Base-by-base conservation (phyloP, 345 rosid species). In the Chamaenerion angustifolium region DNA sequence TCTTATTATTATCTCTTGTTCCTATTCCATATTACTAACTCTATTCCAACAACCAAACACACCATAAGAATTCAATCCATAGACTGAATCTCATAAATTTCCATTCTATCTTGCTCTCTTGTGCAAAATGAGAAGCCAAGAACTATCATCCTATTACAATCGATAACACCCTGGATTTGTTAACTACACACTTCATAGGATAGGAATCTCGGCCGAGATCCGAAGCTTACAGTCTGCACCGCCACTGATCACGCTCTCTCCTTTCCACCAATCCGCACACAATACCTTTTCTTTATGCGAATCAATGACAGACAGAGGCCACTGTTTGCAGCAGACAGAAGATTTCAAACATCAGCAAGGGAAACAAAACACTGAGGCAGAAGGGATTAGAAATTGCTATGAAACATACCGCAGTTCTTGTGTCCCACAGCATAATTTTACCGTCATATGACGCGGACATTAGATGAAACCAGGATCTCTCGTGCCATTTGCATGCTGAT, bases 401-500 rank as follows among this genome's bases (percentile, higher is more conserved):
- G 40, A 16, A 64, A 42, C 44, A 47, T 82, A 93, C 99, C 71
- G 95, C 96, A 42, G 99, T 93, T 72, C 99, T 85, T n/a, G 88
- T 75, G 80, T 88, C 99, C 99, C 99, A 93, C 54, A 88, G 64
- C 96, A 88, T 93, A 56, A 93, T 76, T 79, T 88, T 88, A 66
- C 99, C 99, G 56, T 93, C 99, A 64, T 84, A 85, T n/a, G 94
- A 88, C 46, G 96, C 83, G 11, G 99, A 76, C 42, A 93, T 81
- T 49, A 88, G 74, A 68, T 93, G 99, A 65, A 77, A 74, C 78
- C 74, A 75, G 4, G 99, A 85, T 59, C 68, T 63, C n/a, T 58
- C 43, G 59, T 88, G 96, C 96, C 99, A 93, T 70, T 85, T 88
- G 85, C 94, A 85, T 18, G 94, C 74, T 0, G 96, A 82, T 55